Conservation (phyloP, 441 rosid genomes). For the Erodium chrysanthum region DNA sequence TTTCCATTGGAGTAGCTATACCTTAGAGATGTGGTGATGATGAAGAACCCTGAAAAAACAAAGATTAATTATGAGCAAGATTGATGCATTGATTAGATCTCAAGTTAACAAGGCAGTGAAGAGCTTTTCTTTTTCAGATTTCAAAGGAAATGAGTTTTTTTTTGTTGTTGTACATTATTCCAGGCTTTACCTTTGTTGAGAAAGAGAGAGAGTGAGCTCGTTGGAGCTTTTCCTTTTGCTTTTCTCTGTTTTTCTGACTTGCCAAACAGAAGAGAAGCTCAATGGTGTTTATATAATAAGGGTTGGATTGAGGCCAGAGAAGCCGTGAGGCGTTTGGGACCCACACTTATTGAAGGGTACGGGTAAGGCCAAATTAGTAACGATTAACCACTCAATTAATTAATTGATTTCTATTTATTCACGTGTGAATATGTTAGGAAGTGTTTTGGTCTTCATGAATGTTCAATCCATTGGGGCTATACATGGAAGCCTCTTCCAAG, state of each 20-base stretch:
- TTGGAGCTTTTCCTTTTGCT: neutral
- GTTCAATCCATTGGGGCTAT: no score
- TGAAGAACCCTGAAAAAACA: no score
- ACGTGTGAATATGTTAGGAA: slow-evolving; percentile 21
- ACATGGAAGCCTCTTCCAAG: no score
- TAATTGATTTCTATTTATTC: neutral
- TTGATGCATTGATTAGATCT: no score
- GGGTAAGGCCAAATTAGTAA: neutral
- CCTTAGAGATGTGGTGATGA: no score
- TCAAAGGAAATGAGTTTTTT: no score
- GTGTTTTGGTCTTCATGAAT: neutral
- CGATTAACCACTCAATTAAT: neutral
- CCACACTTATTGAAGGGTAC: neutral
- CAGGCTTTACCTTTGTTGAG: neutral
- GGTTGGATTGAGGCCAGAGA: no score
- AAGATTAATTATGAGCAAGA: no score
- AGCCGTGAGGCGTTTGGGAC: neutral
- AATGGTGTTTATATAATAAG: neutral
- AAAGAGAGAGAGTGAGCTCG: neutral
- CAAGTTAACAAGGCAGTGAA: no score
- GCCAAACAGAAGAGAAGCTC: neutral
- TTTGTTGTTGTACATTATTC: no score
- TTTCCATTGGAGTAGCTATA: slow-evolving; percentile 30
- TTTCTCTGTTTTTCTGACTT: neutral
- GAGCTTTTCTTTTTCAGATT: no score